A percentile compares a stretch with the other conserved stretches of the same genome.
phyloP scores from a whole-genome alignment of 2,329 filamentous ascomycete species.

The Rutstroemia sp. region DNA sequence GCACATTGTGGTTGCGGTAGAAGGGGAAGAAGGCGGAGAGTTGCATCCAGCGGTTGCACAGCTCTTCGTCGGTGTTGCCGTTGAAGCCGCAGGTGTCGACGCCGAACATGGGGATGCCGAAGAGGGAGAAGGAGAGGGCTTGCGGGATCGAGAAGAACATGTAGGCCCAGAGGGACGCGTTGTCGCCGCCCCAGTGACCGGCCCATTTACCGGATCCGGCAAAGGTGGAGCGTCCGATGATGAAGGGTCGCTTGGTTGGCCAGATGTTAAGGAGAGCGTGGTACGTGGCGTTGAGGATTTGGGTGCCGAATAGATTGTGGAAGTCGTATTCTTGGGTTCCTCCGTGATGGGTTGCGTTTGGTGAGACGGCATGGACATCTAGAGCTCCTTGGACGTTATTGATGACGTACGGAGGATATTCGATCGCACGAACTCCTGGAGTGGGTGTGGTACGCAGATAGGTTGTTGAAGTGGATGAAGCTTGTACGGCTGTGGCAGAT shows the following conservation, averaged over 20 bases:
- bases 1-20: slow-evolving; percentile 67
- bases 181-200: slow-evolving; percentile 79
- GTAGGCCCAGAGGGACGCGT: slow-evolving; percentile 61
- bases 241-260: slow-evolving; percentile 67
- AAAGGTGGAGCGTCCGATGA: slow-evolving; percentile 78
- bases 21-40: slow-evolving; percentile 70
- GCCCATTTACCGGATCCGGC: slow-evolving; percentile 68
- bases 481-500: slow-evolving; percentile 30
- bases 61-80: slow-evolving; percentile 58
- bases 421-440: slow-evolving; percentile 56
- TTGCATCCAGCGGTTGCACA: slow-evolving; percentile 70
- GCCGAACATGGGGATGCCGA: slow-evolving; percentile 72
- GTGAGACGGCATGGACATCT: slow-evolving; percentile 63
- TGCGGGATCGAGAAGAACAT: slow-evolving; percentile 75
- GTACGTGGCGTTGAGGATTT: slow-evolving; percentile 72
- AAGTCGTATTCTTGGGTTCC: slow-evolving; percentile 73
- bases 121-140: slow-evolving; percentile 66
- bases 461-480: slow-evolving; percentile 29
- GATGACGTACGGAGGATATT: slow-evolving; percentile 70
- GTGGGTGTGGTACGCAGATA: slow-evolving; percentile 55
- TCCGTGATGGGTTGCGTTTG: slow-evolving; percentile 70
- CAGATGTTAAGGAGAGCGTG: slow-evolving; percentile 21
- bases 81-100: slow-evolving; percentile 64
- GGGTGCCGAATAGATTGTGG: slow-evolving; percentile 71
- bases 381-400: slow-evolving; percentile 68